A percentile compares a stretch with the other conserved stretches of the same genome.
Evolutionary conservation across 2,329 filamentous ascomycete species (phyloP).

Genomic region (Aureobasidium lini): DNA sequence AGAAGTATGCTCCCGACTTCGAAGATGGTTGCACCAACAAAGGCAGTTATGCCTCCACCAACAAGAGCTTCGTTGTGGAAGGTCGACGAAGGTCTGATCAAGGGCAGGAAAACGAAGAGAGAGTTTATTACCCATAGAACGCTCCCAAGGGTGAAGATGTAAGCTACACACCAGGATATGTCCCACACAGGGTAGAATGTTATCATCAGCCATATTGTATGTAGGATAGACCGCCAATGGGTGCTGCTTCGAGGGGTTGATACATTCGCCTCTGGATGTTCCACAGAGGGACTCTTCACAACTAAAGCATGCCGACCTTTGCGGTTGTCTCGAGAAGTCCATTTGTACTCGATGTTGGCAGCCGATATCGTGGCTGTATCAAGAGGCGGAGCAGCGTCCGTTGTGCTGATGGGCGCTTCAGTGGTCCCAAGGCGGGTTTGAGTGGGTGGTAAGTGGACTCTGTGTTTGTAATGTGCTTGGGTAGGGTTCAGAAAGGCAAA

Average conservation of each 20-base stretch:
- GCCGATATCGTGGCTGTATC: not conserved
- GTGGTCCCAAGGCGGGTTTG: not conserved
- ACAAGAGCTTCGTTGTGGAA: constrained; percentile 47
- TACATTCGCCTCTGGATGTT: constrained; percentile 19
- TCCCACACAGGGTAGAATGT: constrained; percentile 49
- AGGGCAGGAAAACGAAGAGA: constrained; percentile 58
- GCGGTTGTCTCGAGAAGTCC: constrained; percentile 38
- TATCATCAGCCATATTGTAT: constrained; percentile 41
- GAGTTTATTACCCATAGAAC: constrained; percentile 45
- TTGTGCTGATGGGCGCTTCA: not conserved
- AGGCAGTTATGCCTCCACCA: constrained; percentile 55
- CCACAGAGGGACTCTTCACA: constrained; percentile 21
- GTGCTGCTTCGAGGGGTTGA: constrained; percentile 29
- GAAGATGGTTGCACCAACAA: constrained; percentile 62
- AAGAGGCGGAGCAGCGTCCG: not conserved
- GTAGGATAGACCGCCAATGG: constrained; percentile 25
- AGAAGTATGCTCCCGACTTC: constrained; percentile 56
- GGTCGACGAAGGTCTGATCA: constrained; percentile 44
- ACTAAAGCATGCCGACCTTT: constrained; percentile 35
- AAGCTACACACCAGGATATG: constrained; percentile 48
- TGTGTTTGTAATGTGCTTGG: constrained; percentile 27
- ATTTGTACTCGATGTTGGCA: constrained; percentile 26
- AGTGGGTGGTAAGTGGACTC: not conserved
- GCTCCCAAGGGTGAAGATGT: constrained; percentile 46
- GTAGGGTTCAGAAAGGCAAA: constrained; percentile 46